Conservation (phyloP, 2,329 filamentous ascomycete genomes). For the Trichoderma hamatum region DNA sequence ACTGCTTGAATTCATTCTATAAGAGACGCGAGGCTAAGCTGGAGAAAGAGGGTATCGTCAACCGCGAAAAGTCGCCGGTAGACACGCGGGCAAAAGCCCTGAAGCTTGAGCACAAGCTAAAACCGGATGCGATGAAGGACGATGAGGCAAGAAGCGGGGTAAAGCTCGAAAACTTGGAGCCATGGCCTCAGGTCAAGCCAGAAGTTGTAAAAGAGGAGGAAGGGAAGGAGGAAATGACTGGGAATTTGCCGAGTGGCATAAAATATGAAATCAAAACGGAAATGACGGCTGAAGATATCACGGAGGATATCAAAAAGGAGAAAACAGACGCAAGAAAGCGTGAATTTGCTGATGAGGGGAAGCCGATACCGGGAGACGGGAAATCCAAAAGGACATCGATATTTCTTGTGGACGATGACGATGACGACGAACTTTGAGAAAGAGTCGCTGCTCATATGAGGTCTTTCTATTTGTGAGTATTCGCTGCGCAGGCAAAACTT, state of each 20-base stretch:
- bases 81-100: conserved; percentile 7
- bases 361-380: conserved; percentile 31
- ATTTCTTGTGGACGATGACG: conserved; percentile 45
- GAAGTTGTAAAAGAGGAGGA: conserved; percentile 17
- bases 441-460: not conserved
- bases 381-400: conserved; percentile 39
- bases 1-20: conserved; percentile 83
- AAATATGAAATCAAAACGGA: conserved; percentile 31
- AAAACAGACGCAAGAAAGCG: conserved; percentile 30
- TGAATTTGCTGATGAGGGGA: conserved; percentile 28
- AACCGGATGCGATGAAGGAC: conserved; percentile 16
- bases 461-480: not conserved
- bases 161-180: conserved; percentile 5
- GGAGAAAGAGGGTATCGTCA: conserved; percentile 32
- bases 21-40: conserved; percentile 61
- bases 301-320: conserved; percentile 27
- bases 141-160: conserved; percentile 21
- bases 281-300: conserved; percentile 22
- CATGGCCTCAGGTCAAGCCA: conserved; percentile 5
- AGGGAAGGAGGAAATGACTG: not conserved
- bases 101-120: conserved; percentile 25
- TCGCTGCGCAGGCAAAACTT: not conserved
- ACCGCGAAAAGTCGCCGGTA: conserved; percentile 34
- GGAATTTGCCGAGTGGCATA: conserved; percentile 25
- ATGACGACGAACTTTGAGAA: conserved; percentile 44